Percentiles rank a stretch among this genome's conserved stretches.
Conservation (phyloP, 1,139 yeast genomes). For the Hansenula anomala region DNA sequence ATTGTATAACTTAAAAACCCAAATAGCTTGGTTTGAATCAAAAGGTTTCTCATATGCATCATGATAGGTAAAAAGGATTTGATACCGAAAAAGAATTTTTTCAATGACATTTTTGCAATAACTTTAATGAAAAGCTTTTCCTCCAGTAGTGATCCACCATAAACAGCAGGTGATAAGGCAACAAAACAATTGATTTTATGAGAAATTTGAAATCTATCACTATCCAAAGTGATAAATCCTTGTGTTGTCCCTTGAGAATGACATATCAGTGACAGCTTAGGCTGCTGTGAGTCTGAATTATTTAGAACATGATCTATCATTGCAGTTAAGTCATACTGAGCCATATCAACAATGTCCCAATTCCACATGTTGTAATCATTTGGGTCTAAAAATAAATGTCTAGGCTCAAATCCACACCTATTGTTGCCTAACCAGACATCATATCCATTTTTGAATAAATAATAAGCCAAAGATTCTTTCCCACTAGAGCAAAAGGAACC, state of each 20-base stretch:
- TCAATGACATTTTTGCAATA: slow-evolving; percentile 31
- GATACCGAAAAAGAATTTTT: slow-evolving; percentile 51
- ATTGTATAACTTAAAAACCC: slow-evolving; percentile 66
- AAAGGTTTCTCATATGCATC: slow-evolving; percentile 41
- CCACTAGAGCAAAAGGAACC: slow-evolving; percentile 85
- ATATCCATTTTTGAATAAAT: slow-evolving; percentile 55
- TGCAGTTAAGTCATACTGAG: slow-evolving; percentile 69
- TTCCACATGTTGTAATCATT: slow-evolving; percentile 62
- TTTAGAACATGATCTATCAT: slow-evolving; percentile 58
- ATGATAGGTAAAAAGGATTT: slow-evolving; percentile 57
- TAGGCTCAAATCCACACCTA: slow-evolving; percentile 76
- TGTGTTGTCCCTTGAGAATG: slow-evolving; percentile 97
- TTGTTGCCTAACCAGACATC: slow-evolving; percentile 97
- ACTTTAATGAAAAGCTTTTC: slow-evolving; percentile 45
- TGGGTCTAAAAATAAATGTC: slow-evolving; percentile 42
- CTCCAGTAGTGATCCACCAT: slow-evolving; percentile 70
- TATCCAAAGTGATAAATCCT: slow-evolving; percentile 54
- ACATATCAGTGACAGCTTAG: slow-evolving; percentile 59
- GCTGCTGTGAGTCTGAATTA: slow-evolving; percentile 27
- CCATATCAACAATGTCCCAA: slow-evolving; percentile 86
- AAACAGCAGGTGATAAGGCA: slow-evolving; percentile 87
- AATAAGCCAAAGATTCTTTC: slow-evolving; percentile 65
- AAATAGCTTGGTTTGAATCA: slow-evolving; percentile 47
- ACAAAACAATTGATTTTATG: slow-evolving; percentile 60
- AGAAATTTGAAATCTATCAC: slow-evolving; percentile 39